These are phyloP conservation scores for Eimeria sp. DNA, from an alignment of 169 alveolate species.

Conservation along the genomic window DNA sequence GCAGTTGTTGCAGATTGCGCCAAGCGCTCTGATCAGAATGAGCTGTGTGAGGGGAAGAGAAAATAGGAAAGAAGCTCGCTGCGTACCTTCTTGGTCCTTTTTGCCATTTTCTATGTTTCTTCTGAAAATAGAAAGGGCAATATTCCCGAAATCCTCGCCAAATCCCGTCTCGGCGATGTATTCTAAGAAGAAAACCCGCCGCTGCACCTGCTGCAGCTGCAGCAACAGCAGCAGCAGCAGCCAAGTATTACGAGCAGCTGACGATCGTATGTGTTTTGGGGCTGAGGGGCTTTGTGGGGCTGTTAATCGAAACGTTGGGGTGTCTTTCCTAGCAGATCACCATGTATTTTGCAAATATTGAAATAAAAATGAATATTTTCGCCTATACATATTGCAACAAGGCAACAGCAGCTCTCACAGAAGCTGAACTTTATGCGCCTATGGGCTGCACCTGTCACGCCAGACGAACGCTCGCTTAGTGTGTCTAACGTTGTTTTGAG, in stretches of 20 bases:
- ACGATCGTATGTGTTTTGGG: background rate
- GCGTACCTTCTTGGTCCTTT: constrained; percentile 59
- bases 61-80: background rate
- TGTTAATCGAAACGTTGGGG: background rate
- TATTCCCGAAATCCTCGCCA: constrained; percentile 13
- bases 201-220: background rate
- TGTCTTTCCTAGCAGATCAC: too few relatives aligned
- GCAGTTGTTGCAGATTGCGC: background rate
- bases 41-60: background rate
- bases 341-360: too few relatives aligned
- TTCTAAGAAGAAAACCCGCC: background rate
- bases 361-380: too few relatives aligned
- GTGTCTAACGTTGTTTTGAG: too few relatives aligned
- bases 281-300: background rate
- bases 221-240: background rate
- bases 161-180: background rate
- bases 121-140: background rate
- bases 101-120: constrained; percentile 19
- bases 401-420: too few relatives aligned
- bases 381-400: too few relatives aligned
- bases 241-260: background rate
- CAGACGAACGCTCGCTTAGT: too few relatives aligned
- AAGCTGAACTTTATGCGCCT: too few relatives aligned
- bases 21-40: background rate
- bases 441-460: too few relatives aligned